phyloP scores from a whole-genome alignment of 441 rosid species.

The Metrosideros polymorpha region DNA sequence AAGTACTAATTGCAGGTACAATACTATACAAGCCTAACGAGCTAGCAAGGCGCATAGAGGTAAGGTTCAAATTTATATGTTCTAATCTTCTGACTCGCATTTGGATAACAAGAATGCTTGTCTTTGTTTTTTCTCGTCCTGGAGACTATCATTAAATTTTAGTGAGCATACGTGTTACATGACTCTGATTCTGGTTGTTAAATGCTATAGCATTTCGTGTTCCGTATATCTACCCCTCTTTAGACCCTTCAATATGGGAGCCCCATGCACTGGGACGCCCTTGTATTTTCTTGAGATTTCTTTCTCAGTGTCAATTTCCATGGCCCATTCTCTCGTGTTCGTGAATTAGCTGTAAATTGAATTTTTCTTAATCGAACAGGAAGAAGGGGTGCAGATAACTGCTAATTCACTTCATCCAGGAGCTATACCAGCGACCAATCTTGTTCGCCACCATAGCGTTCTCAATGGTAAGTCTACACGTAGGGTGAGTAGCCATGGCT shows the following conservation, averaged over 20 bases:
- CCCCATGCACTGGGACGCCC: background rate
- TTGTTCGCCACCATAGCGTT: slow-evolving; percentile 1
- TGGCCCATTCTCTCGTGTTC: background rate
- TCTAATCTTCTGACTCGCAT: background rate
- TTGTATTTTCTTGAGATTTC: background rate
- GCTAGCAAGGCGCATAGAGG: slow-evolving; percentile 6
- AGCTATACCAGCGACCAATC: slow-evolving; percentile 10
- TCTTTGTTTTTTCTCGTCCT: background rate
- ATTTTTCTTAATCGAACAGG: slow-evolving; percentile 2
- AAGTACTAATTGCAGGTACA: slow-evolving; percentile 4
- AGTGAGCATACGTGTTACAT: background rate
- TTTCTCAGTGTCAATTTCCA: background rate
- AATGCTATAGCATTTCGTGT: background rate
- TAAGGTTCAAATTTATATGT: background rate
- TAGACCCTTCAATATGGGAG: background rate
- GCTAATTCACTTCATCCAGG: slow-evolving; percentile 21
- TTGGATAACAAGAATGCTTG: background rate
- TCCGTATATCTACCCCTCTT: background rate
- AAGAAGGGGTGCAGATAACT: slow-evolving; percentile 10
- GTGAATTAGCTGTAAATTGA: background rate
- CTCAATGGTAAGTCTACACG: background rate
- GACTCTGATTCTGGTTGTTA: background rate
- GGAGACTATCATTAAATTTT: background rate
- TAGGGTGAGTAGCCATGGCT: background rate
- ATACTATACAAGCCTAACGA: background rate